Evolutionary conservation across 495 filamentous ascomycete species (phyloP).

Genomic region (Pyrenopolyporus hunteri): DNA sequence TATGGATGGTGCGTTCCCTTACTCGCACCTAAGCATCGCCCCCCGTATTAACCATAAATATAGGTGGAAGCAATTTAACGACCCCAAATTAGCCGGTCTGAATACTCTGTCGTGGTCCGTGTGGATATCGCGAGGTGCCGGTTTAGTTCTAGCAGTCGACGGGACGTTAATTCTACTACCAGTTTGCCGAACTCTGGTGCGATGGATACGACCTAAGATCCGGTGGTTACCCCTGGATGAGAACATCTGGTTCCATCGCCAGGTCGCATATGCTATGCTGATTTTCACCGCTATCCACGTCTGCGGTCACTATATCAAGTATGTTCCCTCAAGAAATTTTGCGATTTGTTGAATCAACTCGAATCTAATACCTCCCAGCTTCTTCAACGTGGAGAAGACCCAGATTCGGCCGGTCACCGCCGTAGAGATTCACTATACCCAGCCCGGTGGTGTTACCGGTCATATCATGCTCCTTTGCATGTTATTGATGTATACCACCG

Average conservation of each 20-base stretch:
- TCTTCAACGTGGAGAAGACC: constrained; percentile 90
- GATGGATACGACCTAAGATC: constrained; percentile 84
- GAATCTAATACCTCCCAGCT: constrained; percentile 61
- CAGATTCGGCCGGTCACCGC: constrained; percentile 82
- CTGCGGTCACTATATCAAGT: constrained; percentile 93
- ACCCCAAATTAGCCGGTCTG: constrained; percentile 70
- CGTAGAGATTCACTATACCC: constrained; percentile 90
- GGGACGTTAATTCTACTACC: constrained; percentile 86
- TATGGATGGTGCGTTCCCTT: constrained; percentile 77
- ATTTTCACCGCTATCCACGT: constrained; percentile 82
- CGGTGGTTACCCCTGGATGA: constrained; percentile 91
- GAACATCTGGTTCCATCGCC: constrained; percentile 94
- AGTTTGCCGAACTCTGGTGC: constrained; percentile 90
- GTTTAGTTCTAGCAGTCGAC: constrained; percentile 81
- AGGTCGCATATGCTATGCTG: constrained; percentile 88
- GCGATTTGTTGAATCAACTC: background rate
- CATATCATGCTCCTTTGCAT: constrained; percentile 99
- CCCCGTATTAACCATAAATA: constrained; percentile 26
- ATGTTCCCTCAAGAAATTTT: constrained; percentile 45
- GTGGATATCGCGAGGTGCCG: constrained; percentile 94
- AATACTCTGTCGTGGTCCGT: constrained; percentile 88
- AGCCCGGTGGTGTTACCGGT: constrained; percentile 90
- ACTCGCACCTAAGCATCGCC: constrained; percentile 23
- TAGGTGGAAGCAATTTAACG: constrained; percentile 78
- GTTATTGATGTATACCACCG: constrained; percentile 97